Evolutionary conservation across 2,329 filamentous ascomycete species (phyloP).

Genomic region (Monosporascus cannonballus): DNA sequence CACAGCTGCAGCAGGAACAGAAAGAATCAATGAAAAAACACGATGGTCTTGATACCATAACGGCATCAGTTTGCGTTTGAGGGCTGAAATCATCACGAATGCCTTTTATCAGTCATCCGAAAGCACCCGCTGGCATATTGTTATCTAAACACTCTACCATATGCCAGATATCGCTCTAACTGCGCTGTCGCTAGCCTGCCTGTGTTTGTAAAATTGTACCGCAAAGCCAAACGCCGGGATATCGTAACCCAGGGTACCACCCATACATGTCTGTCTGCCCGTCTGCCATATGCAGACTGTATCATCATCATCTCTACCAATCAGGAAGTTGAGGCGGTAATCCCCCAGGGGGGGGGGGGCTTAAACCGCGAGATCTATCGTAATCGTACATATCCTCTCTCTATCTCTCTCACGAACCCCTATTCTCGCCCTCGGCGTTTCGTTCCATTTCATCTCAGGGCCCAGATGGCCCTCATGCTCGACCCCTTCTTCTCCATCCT

Average conservation of each 20-base stretch:
- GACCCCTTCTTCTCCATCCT: slow-evolving; percentile 55
- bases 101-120: no score
- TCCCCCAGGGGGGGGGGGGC: rapidly evolving
- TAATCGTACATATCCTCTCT: neutral
- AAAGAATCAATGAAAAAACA: slow-evolving; percentile 17
- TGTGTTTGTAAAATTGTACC: no score
- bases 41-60: slow-evolving; percentile 12
- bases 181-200: no score
- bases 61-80: neutral
- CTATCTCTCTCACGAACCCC: neutral
- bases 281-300: neutral
- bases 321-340: neutral
- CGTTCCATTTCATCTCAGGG: slow-evolving; percentile 20
- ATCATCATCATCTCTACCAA: neutral
- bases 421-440: neutral
- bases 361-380: no score
- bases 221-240: no score
- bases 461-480: slow-evolving; percentile 49
- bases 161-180: no score
- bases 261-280: no score
- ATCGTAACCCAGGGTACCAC: no score
- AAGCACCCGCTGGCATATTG: no score
- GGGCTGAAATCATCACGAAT: no score
- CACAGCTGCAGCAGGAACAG: slow-evolving; percentile 22
- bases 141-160: no score